Percentiles rank a stretch among this genome's conserved stretches.
phyloP scores from a whole-genome alignment of 345 rosid genomes.

The Lenwebbia sp. region DNA sequence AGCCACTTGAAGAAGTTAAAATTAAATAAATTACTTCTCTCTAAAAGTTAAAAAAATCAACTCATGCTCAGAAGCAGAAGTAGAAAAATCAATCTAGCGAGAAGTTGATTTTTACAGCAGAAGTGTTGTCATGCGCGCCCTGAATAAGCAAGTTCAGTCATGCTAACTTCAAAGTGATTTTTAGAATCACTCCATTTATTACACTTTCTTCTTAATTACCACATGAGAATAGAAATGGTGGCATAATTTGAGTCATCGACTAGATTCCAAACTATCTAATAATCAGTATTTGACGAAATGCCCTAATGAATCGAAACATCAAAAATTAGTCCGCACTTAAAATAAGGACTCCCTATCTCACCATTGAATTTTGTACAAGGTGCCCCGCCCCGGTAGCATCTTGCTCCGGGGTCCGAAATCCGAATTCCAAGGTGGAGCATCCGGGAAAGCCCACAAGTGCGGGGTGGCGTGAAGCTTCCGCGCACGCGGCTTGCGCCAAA shows the following conservation, averaged over 20 bases:
- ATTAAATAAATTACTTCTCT: no score
- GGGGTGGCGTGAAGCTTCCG: slow-evolving; percentile 1
- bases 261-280: neutral
- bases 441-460: neutral
- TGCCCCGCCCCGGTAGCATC: neutral
- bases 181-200: neutral
- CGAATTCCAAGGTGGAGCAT: neutral
- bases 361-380: neutral
- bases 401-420: no score
- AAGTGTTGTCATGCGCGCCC: no score
- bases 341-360: neutral
- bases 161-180: neutral
- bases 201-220: neutral
- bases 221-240: neutral
- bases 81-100: no score
- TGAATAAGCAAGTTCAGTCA: fast-evolving
- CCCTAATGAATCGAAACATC: neutral
- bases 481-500: slow-evolving; percentile 4
- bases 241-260: neutral
- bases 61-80: no score
- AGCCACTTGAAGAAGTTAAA: no score
- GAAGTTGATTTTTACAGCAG: no score
- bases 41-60: no score
- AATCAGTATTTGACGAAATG: neutral
- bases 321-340: no score